phyloP scores from a whole-genome alignment of 495 filamentous ascomycete genomes.

The Penicillium ochrochloron region DNA sequence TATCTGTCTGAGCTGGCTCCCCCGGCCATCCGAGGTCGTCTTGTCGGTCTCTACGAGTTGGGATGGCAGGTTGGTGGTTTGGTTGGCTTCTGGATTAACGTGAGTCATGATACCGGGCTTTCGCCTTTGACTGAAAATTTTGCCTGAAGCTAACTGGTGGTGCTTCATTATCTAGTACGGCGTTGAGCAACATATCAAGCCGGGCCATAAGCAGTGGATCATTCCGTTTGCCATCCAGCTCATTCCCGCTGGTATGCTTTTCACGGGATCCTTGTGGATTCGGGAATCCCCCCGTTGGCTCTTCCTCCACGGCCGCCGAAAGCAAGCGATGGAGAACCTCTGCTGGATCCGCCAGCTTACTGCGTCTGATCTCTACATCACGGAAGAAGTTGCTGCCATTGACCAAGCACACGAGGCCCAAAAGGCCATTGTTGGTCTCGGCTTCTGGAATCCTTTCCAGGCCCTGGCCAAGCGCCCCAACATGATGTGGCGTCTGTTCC shows the following conservation, averaged over 20 bases:
- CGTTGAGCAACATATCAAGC: constrained; percentile 38
- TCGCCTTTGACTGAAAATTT: background rate
- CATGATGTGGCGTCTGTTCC: constrained; percentile 66
- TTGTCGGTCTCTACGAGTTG: constrained; percentile 77
- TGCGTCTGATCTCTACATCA: constrained; percentile 65
- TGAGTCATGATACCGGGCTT: constrained; percentile 25
- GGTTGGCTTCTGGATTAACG: constrained; percentile 76
- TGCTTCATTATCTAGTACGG: constrained; percentile 37
- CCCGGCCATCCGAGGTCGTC: constrained; percentile 77
- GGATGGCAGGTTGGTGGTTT: constrained; percentile 76
- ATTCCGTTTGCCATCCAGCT: constrained; percentile 63
- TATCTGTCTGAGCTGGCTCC: constrained; percentile 83
- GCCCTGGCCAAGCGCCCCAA: constrained; percentile 49
- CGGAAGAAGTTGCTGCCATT: constrained; percentile 69
- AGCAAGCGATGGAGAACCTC: constrained; percentile 62
- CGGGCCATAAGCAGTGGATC: constrained; percentile 54
- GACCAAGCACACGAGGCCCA: constrained; percentile 64
- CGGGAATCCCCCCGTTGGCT: constrained; percentile 66
- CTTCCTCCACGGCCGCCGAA: constrained; percentile 50
- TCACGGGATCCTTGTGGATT: constrained; percentile 53
- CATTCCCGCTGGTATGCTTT: constrained; percentile 55
- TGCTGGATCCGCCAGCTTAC: constrained; percentile 68
- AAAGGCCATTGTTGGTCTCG: constrained; percentile 56
- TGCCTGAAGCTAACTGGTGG: constrained; percentile 16
- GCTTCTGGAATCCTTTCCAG: constrained; percentile 72